Evolutionary conservation across 257 asterid genomes (phyloP).

Genomic region (Knoxia roxburghii): DNA sequence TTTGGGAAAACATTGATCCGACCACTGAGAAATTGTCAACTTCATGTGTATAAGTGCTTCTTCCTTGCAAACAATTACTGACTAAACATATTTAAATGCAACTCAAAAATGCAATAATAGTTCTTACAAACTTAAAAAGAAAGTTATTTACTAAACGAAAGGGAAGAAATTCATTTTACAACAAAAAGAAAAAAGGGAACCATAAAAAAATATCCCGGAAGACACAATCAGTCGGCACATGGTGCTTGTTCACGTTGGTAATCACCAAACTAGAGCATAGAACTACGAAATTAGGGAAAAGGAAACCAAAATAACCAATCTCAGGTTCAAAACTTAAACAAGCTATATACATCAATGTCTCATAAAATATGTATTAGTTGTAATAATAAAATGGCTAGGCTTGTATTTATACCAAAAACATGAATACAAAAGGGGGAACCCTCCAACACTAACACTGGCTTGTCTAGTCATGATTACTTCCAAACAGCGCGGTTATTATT

Average conservation of each 20-base stretch:
- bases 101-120: conserved; percentile 1
- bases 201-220: not conserved
- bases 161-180: not conserved
- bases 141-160: no score
- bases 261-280: not conserved
- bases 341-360: not conserved
- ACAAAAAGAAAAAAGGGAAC: not conserved
- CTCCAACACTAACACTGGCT: not conserved
- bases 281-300: not conserved
- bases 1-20: not conserved
- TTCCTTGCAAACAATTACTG: not conserved
- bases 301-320: not conserved
- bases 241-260: not conserved
- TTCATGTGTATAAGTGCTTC: not conserved
- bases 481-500: not conserved
- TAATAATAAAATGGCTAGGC: not conserved
- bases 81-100: not conserved
- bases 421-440: not conserved
- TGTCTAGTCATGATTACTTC: not conserved
- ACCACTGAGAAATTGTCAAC: not conserved
- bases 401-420: not conserved
- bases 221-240: not conserved
- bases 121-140: not conserved
- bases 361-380: not conserved
- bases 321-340: not conserved